These are phyloP conservation scores for Actinomortierella ambigua DNA, from an alignment of 371 early-diverging fungal genomes.

Conservation along the genomic window DNA sequence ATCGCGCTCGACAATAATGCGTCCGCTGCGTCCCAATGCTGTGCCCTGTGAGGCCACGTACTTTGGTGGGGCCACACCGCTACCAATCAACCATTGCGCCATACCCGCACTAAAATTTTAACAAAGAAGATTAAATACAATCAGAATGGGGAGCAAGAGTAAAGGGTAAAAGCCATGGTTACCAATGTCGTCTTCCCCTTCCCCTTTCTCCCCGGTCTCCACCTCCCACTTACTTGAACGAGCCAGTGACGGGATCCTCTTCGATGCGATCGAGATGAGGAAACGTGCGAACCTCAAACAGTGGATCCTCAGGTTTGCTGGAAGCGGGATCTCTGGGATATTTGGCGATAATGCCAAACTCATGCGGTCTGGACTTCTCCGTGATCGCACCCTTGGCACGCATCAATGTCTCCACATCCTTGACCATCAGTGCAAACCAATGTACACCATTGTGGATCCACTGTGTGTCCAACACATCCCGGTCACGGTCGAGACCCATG, in stretches of 20 bases:
- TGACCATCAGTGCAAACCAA: slow-evolving; percentile 20
- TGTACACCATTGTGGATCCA: slow-evolving; percentile 23
- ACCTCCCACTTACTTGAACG: slow-evolving; percentile 20
- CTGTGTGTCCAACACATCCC: slow-evolving; percentile 17
- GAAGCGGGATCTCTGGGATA: slow-evolving; percentile 8
- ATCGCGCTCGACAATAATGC: slow-evolving; percentile 17
- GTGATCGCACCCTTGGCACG: slow-evolving; percentile 13
- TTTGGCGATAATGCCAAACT: slow-evolving; percentile 15
- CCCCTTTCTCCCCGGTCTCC: no score
- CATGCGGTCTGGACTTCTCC: slow-evolving; percentile 12
- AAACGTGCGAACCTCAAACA: slow-evolving; percentile 22
- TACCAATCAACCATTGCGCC: slow-evolving; percentile 31
- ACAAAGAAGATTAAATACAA: not conserved
- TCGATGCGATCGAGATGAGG: slow-evolving; percentile 11
- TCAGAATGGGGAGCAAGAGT: no score
- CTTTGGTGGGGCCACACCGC: slow-evolving; percentile 12
- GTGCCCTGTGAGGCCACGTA: slow-evolving; percentile 24
- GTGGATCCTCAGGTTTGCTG: no score
- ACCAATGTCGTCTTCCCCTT: no score
- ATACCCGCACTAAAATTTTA: slow-evolving; percentile 15
- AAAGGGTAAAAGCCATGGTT: not conserved
- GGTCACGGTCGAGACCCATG: slow-evolving; percentile 18
- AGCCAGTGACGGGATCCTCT: slow-evolving; percentile 33
- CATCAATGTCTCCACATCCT: slow-evolving; percentile 14
- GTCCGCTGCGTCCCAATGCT: slow-evolving; percentile 24